phyloP scores from a whole-genome alignment of 805 yeast species.

The Dipodascus geniculatus region DNA sequence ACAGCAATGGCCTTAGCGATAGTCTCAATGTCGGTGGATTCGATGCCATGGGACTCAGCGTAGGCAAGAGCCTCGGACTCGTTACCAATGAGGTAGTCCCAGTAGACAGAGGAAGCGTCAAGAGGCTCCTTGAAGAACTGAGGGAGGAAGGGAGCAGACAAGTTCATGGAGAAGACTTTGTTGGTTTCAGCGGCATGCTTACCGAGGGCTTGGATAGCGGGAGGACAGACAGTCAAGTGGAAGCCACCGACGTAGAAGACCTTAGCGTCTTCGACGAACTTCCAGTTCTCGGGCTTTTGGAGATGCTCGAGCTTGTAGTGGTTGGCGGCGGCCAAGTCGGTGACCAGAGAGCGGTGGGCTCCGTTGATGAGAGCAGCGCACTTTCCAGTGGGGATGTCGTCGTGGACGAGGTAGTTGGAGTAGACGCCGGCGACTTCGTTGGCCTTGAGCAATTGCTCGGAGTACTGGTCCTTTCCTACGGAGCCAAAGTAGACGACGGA shows the following conservation, averaged over 20 bases:
- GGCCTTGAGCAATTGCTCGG: slow-evolving; percentile 70
- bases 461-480: slow-evolving; percentile 85
- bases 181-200: slow-evolving; percentile 78
- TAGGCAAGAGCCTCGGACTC: slow-evolving; percentile 95
- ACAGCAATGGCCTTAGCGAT: slow-evolving; percentile 77
- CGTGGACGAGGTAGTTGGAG: slow-evolving; percentile 73
- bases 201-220: slow-evolving; percentile 80
- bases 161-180: slow-evolving; percentile 72
- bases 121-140: slow-evolving; percentile 90
- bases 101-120: slow-evolving; percentile 69
- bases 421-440: slow-evolving; percentile 80
- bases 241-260: slow-evolving; percentile 95
- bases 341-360: slow-evolving; percentile 80
- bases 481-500: slow-evolving; percentile 92
- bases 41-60: slow-evolving; percentile 72
- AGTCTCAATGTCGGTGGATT: slow-evolving; percentile 48
- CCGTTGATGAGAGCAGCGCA: slow-evolving; percentile 94
- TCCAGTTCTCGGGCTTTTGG: slow-evolving; percentile 84
- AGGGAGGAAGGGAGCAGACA: slow-evolving; percentile 94
- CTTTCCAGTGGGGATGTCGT: slow-evolving; percentile 76
- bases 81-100: slow-evolving; percentile 87
- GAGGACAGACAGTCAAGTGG: slow-evolving; percentile 97
- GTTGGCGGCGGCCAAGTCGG: slow-evolving; percentile 97
- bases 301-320: slow-evolving; percentile 86
- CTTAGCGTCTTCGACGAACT: slow-evolving; percentile 65